Conservation (phyloP, 192 early-diverging fungal genomes). For the Chytriomyces confervae region DNA sequence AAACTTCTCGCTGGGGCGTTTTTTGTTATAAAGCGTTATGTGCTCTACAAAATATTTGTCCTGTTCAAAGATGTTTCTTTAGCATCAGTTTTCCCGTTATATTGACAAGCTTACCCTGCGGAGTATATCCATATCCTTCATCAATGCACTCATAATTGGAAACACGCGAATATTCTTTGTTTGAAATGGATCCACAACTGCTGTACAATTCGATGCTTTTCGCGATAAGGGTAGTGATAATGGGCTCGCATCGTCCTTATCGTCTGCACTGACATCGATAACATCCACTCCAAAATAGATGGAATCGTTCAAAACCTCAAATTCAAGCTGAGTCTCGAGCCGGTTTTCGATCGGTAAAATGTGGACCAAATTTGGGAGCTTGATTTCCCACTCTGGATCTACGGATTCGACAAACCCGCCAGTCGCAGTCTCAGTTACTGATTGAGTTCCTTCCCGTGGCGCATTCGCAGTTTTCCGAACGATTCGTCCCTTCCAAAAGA, state of each 20-base stretch:
- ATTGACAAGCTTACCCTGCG: conserved; percentile 54
- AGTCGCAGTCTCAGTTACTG: conserved; percentile 3
- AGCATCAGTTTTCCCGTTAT: neutral
- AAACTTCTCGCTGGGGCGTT: conserved; percentile 70
- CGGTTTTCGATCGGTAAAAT: conserved; percentile 63
- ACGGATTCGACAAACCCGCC: neutral
- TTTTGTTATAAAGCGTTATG: conserved; percentile 72
- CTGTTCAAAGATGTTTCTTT: conserved; percentile 36
- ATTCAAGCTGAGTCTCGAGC: conserved; percentile 60
- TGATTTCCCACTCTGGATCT: conserved; percentile 54
- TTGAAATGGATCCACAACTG: conserved; percentile 23
- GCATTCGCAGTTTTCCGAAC: conserved; percentile 10
- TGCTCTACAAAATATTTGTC: conserved; percentile 79
- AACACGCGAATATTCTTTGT: conserved; percentile 10
- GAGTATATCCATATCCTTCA: conserved; percentile 66
- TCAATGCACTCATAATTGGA: conserved; percentile 38
- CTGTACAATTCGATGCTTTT: conserved; percentile 24
- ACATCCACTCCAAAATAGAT: conserved; percentile 73
- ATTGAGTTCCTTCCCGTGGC: conserved; percentile 2
- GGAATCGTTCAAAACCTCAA: conserved; percentile 73
- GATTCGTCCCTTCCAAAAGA: conserved; percentile 44
- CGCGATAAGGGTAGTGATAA: neutral
- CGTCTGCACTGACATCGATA: conserved; percentile 13
- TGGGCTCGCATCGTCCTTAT: neutral
- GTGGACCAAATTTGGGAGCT: conserved; percentile 47